Conservation (phyloP, 345 rosid genomes). For the Salix udensis region DNA sequence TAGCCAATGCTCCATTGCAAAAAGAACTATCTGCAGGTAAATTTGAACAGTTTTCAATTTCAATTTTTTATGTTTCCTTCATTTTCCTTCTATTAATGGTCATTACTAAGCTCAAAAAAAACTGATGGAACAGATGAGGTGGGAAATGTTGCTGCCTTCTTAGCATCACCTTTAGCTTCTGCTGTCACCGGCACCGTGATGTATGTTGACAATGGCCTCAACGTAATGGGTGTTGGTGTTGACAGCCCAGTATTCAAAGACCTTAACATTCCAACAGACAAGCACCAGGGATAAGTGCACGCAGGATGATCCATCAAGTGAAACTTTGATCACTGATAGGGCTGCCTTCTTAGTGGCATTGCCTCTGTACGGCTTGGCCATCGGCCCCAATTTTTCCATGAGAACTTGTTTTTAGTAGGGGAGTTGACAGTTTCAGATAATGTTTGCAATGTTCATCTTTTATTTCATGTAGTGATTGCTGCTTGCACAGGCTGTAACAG, state of each 20-base stretch:
- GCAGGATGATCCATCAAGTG: not conserved
- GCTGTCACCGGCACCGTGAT: constrained; percentile 85
- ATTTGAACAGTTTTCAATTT: not conserved
- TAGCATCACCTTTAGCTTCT: constrained; percentile 86
- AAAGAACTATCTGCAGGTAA: constrained; percentile 86
- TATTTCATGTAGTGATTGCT: not conserved
- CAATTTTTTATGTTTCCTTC: not conserved
- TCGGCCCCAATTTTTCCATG: constrained; percentile 4
- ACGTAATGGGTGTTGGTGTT: constrained; percentile 86
- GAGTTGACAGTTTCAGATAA: not conserved
- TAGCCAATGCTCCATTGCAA: constrained; percentile 77
- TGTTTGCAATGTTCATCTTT: not conserved
- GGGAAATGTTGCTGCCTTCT: constrained; percentile 89
- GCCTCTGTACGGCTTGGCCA: not conserved
- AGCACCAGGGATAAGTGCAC: constrained; percentile 32
- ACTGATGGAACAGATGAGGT: constrained; percentile 68
- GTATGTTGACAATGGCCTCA: constrained; percentile 92
- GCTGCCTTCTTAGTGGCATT: not conserved
- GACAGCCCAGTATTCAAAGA: constrained; percentile 83
- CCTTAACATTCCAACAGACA: constrained; percentile 56
- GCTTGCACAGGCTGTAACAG: not conserved
- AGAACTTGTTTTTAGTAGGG: not conserved
- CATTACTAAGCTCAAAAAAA: constrained; percentile 1
- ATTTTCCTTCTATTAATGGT: not conserved
- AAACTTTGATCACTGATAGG: not conserved